Evolutionary conservation across 2,329 filamentous ascomycete genomes (phyloP).

Genomic region (Colletotrichum higginsianum): DNA sequence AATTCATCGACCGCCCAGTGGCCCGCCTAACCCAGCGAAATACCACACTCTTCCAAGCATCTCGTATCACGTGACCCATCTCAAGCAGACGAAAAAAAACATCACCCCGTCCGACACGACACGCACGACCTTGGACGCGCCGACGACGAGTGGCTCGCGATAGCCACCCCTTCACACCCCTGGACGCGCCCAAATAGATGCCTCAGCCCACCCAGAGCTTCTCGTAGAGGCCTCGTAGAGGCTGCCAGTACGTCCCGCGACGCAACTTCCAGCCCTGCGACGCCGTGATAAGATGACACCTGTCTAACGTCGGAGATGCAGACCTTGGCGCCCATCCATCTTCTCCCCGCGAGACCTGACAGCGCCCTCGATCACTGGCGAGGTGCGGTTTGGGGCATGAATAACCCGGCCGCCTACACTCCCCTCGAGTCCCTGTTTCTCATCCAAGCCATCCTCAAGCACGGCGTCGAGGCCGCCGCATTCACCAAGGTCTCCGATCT

Average conservation of each 20-base stretch:
- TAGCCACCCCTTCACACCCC: constrained; percentile 30
- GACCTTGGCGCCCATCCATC: constrained; percentile 71
- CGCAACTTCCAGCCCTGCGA: constrained; percentile 39
- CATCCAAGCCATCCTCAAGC: constrained; percentile 82
- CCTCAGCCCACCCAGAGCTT: constrained; percentile 37
- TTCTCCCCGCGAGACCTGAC: constrained; percentile 66
- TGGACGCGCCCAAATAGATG: constrained; percentile 41
- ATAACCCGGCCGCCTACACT: constrained; percentile 77
- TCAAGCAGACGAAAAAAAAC: constrained; percentile 32
- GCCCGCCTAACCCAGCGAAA: constrained; percentile 24
- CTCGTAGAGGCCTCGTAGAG: constrained; percentile 43
- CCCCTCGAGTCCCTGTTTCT: constrained; percentile 88
- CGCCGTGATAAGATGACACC: constrained; percentile 29
- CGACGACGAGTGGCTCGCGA: constrained; percentile 32
- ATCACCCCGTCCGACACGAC: constrained; percentile 23
- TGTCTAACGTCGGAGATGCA: constrained; percentile 43
- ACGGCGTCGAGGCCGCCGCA: constrained; percentile 75
- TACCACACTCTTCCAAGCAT: constrained; percentile 23
- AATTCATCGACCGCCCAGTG: constrained; percentile 36
- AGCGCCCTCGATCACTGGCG: constrained; percentile 70
- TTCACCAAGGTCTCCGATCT: constrained; percentile 82
- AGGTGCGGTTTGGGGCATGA: constrained; percentile 71
- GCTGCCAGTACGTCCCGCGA: constrained; percentile 43
- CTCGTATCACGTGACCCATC: constrained; percentile 29
- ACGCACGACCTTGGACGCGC: constrained; percentile 34